phyloP scores from a whole-genome alignment of 495 filamentous ascomycete genomes.

The Daldinia caldariorum region DNA sequence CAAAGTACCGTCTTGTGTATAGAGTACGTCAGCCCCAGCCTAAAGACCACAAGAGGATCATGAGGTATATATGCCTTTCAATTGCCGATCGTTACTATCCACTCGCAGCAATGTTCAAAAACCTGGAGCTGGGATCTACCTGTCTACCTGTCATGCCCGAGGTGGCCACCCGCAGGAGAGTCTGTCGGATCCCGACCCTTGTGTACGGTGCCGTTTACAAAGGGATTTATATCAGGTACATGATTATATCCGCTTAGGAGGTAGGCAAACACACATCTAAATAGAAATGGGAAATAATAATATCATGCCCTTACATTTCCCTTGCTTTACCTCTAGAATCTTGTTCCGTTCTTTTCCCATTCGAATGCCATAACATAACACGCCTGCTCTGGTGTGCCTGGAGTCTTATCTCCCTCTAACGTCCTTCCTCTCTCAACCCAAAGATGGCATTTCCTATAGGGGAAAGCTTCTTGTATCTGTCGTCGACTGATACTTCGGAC shows the following conservation, averaged over 20 bases:
- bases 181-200: background rate
- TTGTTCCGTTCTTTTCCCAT: background rate
- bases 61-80: background rate
- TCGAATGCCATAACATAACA: background rate
- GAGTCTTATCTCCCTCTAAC: background rate
- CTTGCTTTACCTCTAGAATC: background rate
- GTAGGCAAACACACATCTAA: background rate
- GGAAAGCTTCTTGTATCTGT: slow-evolving; percentile 29
- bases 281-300: background rate
- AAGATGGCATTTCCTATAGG: slow-evolving; percentile 20
- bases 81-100: background rate
- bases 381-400: background rate
- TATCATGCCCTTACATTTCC: background rate
- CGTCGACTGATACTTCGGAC: slow-evolving; percentile 19
- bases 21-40: slow-evolving; percentile 22
- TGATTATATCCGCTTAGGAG: background rate
- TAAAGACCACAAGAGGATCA: slow-evolving; percentile 4
- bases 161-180: slow-evolving; percentile 2
- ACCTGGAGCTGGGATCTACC: background rate
- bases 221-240: background rate
- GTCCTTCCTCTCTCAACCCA: background rate
- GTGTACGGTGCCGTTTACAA: background rate
- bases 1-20: background rate
- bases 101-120: too few species aligned
- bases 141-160: background rate